These are phyloP conservation scores for Amaranthus tricolor DNA, from an alignment of 179 eudicot genomes.

Conservation along the genomic window DNA sequence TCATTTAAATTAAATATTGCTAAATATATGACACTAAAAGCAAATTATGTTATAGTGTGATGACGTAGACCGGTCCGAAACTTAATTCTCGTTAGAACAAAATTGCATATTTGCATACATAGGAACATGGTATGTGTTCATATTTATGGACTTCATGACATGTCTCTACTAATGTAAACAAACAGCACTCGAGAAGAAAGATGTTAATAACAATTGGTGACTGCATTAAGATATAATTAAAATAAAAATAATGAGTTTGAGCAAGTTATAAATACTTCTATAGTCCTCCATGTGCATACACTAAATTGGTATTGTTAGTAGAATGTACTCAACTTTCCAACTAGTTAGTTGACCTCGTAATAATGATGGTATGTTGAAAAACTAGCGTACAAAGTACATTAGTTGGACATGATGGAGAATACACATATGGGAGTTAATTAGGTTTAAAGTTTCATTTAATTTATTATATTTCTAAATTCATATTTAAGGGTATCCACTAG, in stretches of 20 bases:
- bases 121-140: background rate
- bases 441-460: too few species aligned
- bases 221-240: background rate
- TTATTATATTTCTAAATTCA: too few species aligned
- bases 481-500: too few species aligned
- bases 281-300: background rate
- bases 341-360: constrained; percentile 2
- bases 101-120: too few species aligned
- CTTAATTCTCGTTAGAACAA: too few species aligned
- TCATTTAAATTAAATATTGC: too few species aligned
- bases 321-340: background rate
- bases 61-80: too few species aligned
- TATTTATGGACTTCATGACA: background rate
- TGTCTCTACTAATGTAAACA: background rate
- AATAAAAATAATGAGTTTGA: background rate
- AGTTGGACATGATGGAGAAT: too few species aligned
- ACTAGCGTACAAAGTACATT: too few species aligned
- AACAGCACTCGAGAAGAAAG: background rate
- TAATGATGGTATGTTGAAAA: background rate
- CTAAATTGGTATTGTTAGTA: background rate
- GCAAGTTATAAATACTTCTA: background rate
- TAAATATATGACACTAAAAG: too few species aligned
- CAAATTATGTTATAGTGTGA: too few species aligned
- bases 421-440: too few species aligned
- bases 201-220: background rate